Percentiles rank a stretch among this genome's conserved stretches.
Conservation (phyloP, 148 eudicot genomes). For the Amaranthus hypochondriacus region DNA sequence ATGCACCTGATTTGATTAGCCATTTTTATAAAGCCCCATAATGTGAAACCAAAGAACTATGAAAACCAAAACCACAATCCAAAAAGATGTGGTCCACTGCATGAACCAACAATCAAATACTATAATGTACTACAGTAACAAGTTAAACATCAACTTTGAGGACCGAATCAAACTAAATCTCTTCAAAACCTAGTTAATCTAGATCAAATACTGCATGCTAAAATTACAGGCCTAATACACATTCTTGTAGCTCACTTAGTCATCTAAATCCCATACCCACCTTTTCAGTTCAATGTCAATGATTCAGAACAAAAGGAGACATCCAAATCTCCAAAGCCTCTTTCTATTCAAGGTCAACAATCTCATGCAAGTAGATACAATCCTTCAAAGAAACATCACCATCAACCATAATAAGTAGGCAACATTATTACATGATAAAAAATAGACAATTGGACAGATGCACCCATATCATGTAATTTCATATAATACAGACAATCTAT, state of each 20-base stretch:
- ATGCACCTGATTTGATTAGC: too few relatives aligned
- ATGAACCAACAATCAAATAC: too few relatives aligned
- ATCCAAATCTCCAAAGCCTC: background rate
- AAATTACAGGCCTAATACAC: too few relatives aligned
- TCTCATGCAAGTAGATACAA: background rate
- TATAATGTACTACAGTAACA: too few relatives aligned
- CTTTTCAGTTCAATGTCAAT: background rate
- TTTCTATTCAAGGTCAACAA: background rate
- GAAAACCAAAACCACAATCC: too few relatives aligned
- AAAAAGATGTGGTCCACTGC: too few relatives aligned
- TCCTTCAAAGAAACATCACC: constrained; percentile 2
- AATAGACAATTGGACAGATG: background rate
- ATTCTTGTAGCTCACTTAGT: background rate
- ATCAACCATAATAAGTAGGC: background rate
- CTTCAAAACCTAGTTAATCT: too few relatives aligned
- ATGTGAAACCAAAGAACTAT: too few relatives aligned
- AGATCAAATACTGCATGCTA: too few relatives aligned
- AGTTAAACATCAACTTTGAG: too few relatives aligned
- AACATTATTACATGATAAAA: background rate
- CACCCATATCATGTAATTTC: background rate
- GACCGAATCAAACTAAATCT: too few relatives aligned
- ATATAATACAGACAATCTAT: background rate
- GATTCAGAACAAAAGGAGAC: background rate
- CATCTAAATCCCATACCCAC: background rate
- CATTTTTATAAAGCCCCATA: too few relatives aligned